A percentile compares a stretch with the other conserved stretches of the same genome.
These are phyloP conservation scores for Metschnikowia similis DNA, from an alignment of 805 yeast genomes.

Conservation along the genomic window DNA sequence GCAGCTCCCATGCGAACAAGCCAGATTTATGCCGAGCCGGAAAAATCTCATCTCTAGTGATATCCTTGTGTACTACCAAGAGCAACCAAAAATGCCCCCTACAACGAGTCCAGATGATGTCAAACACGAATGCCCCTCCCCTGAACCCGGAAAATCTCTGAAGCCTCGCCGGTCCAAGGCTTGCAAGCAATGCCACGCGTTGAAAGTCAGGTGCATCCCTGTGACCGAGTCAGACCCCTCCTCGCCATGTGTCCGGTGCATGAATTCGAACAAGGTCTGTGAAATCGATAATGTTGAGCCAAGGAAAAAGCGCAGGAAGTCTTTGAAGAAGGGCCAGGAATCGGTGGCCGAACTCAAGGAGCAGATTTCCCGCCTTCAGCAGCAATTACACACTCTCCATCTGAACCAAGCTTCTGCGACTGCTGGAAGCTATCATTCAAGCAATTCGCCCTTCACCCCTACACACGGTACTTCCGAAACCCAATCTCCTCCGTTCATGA, in stretches of 20 bases:
- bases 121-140: neutral
- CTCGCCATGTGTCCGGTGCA: conserved; percentile 72
- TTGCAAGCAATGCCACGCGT: conserved; percentile 71
- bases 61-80: neutral
- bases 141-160: conserved; percentile 3
- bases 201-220: conserved; percentile 84
- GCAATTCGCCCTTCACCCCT: neutral
- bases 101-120: neutral
- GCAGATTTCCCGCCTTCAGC: conserved; percentile 18
- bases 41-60: conserved; percentile 2
- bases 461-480: conserved; percentile 6
- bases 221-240: conserved; percentile 52
- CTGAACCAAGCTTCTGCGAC: conserved; percentile 5
- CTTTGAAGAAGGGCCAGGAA: conserved; percentile 16
- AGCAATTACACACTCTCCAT: conserved; percentile 12
- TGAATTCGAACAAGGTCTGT: conserved; percentile 59
- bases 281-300: conserved; percentile 61
- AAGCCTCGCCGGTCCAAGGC: conserved; percentile 48
- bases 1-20: conserved; percentile 3
- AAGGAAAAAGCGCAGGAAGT: conserved; percentile 43
- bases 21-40: conserved; percentile 3
- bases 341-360: conserved; percentile 19
- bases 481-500: conserved; percentile 22
- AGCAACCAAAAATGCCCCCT: neutral
- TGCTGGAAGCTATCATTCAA: neutral